Base-by-base conservation (phyloP, 768 basidiomycete species). In the Suillus weaverae region DNA sequence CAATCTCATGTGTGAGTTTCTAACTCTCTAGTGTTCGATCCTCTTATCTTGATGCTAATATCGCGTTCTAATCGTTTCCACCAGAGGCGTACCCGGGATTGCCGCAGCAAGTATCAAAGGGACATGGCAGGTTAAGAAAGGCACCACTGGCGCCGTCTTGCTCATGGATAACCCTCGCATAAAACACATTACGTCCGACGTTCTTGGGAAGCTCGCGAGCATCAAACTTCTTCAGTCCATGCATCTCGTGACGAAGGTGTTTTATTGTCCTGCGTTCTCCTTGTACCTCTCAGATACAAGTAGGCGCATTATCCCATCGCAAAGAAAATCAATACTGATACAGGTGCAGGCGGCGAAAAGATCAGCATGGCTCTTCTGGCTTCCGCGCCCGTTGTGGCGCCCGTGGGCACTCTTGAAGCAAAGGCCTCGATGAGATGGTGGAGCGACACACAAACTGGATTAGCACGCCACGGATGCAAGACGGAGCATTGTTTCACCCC, bases 51-150 rank as follows among this genome's bases (percentile, higher is more conserved):
- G 32, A 6, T 33, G 3, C 53, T n/a, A 9, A 54, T 33, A 20
- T 33, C 53, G n/a, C 18, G 26, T 59, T 39, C 26, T 7, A 18
- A 41, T 39, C 16, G 13, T 20, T 33, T 54, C 30, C 10, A 57
- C 26, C 16, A 39, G 56, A 59, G 38, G 26, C 9, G 9, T 59
- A 5, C 56, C 68, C 3, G 73, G 68, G 16, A 41, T 73, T 20
- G 69, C 62, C 4, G 62, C 69, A 6, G 72, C 73, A 13, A 68
- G 70, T 43, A 66, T 74, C 48, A 73, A 73, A 63, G 72, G 72
- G 35, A 43, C 60, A 35, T 74, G 72, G 72, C 60, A 68, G 63
- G 70, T 73, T 54, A 64, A 65, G 41, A 43, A 36, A 26, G 51
- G 53, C 32, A 66, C 51, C 38, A 68, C 67, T 8, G 73, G 73